Percentiles rank a stretch among this genome's conserved stretches.
Evolutionary conservation across 176 grass and related monocot genomes (phyloP).

Genomic region (Bonia amplexicaulis): DNA sequence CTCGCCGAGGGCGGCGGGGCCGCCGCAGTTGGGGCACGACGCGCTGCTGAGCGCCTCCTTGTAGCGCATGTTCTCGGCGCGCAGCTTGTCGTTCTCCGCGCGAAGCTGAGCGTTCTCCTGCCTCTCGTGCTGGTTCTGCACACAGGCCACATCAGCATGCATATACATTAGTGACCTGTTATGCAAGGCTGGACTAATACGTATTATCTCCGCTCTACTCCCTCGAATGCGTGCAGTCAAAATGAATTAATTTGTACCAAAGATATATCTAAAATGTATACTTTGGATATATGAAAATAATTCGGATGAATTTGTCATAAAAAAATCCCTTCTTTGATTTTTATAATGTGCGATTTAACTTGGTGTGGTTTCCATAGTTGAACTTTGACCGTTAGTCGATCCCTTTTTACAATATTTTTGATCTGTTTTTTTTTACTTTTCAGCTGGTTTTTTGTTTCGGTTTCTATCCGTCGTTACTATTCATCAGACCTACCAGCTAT

Average conservation of each 20-base stretch:
- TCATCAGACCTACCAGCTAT: too few species aligned
- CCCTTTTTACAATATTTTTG: too few species aligned
- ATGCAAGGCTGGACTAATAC: not conserved
- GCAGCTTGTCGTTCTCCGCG: conserved; percentile 82
- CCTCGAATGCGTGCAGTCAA: not conserved
- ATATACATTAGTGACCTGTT: not conserved
- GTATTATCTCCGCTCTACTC: not conserved
- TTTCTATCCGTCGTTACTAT: too few species aligned
- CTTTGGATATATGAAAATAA: not conserved
- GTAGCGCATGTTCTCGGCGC: conserved; percentile 72
- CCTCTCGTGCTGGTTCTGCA: conserved; percentile 77
- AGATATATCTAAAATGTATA: not conserved
- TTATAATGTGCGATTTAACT: too few species aligned
- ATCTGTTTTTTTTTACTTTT: too few species aligned
- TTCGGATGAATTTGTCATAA: not conserved
- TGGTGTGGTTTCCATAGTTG: too few species aligned
- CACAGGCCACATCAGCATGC: not conserved
- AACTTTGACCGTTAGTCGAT: too few species aligned
- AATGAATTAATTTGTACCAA: not conserved
- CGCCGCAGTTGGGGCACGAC: conserved; percentile 83
- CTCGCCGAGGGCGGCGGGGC: conserved; percentile 68
- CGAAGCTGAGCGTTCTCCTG: conserved; percentile 72
- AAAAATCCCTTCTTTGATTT: not conserved
- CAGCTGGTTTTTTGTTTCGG: too few species aligned
- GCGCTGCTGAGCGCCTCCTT: conserved; percentile 69